Base-by-base conservation (phyloP, 163 green algal genomes). In the Trebouxia gelatinosa region DNA sequence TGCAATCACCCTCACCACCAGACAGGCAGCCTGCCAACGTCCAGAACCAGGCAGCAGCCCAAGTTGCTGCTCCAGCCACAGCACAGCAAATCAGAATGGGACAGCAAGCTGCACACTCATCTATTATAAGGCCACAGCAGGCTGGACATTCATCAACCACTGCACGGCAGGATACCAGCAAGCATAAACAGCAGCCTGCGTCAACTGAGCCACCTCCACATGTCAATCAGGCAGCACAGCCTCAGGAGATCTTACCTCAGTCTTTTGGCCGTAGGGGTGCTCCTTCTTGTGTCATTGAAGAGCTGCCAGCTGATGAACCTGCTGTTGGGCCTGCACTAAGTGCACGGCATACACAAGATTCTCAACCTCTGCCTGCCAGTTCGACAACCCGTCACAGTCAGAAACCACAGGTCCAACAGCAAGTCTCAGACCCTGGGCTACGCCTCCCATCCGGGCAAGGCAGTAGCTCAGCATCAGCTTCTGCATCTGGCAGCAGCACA, bases 251-350 rank as follows among this genome's bases (percentile, higher is more conserved):
- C n/a, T n/a, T n/a, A n/a, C n/a, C n/a, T n/a, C n/a, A n/a, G n/a
- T n/a, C n/a, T n/a, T n/a, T n/a, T n/a, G n/a, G 32, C 0, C 61
- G 61, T 5, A 39, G 61, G 29, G 32, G 16, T 46, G 32, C 50
- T 5, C 64, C 64, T 26, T 72, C 64, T 26, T 35, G 50, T n/a
- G 35, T 72, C 0, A 72, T 72, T 51, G 35, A 72, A 23, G 64
- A 72, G 37, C 32, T 72, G 37, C 35, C 19, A 31, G 9, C 37
- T 72, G 64, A 72, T 9, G 35, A 72, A n/a, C n/a, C n/a, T n/a
- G n/a, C n/a, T n/a, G n/a, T n/a, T n/a, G n/a, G n/a, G n/a, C n/a
- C n/a, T n/a, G n/a, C n/a, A n/a, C n/a, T n/a, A n/a, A n/a, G n/a
- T n/a, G n/a, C n/a, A n/a, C n/a, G n/a, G n/a, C n/a, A n/a, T n/a